phyloP scores from a whole-genome alignment of 805 yeast genomes.

The Myxozyma kluyveri region DNA sequence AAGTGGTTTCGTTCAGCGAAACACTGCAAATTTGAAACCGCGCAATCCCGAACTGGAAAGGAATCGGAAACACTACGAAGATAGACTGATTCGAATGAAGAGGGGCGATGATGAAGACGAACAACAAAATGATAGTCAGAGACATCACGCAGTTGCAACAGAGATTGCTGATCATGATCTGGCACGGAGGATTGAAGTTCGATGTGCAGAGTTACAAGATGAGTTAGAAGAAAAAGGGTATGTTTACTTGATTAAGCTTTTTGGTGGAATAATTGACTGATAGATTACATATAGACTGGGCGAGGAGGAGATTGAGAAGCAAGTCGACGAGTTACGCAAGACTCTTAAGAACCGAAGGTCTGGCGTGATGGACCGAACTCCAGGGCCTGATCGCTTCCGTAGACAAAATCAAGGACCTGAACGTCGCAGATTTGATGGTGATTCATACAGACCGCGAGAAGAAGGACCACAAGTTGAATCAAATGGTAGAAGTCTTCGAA shows the following conservation, averaged over 20 bases:
- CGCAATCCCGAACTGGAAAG: constrained; percentile 1
- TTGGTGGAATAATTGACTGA: not conserved
- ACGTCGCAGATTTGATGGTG: no score
- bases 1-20: constrained; percentile 34
- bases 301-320: constrained; percentile 30
- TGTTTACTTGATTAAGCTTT: not conserved
- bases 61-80: not conserved
- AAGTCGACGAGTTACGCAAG: constrained; percentile 23
- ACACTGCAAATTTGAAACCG: constrained; percentile 25
- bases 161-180: constrained; percentile 26
- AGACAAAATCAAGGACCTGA: no score
- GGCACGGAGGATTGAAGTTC: constrained; percentile 30
- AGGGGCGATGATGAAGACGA: constrained; percentile 11
- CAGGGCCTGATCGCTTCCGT: no score
- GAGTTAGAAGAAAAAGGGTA: constrained; percentile 31
- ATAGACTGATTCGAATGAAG: constrained; percentile 2
- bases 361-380: no score
- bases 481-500: no score
- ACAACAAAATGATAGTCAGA: no score
- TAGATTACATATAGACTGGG: constrained; percentile 5
- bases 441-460: no score
- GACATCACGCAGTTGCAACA: constrained; percentile 12
- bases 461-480: no score
- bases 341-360: constrained; percentile 2
- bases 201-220: constrained; percentile 32